These are phyloP conservation scores for Asclepias syriaca DNA, from an alignment of 257 asterid genomes.

Conservation along the genomic window DNA sequence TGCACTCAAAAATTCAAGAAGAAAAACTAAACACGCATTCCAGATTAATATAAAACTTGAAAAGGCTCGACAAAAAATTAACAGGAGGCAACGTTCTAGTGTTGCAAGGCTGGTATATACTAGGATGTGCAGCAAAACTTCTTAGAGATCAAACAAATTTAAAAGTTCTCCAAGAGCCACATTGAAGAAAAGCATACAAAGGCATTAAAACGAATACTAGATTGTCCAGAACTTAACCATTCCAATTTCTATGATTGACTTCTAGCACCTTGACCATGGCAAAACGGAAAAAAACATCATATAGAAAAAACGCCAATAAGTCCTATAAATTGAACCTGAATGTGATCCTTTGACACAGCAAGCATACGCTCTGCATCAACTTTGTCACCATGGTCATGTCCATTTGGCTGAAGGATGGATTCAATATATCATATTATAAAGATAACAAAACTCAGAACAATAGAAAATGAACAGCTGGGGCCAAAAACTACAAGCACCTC, in stretches of 20 bases:
- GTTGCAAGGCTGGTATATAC: background rate
- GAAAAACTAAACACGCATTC: background rate
- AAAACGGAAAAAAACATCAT: background rate
- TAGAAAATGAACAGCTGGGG: background rate
- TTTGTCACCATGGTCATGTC: slow-evolving; percentile 63
- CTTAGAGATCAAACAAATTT: background rate
- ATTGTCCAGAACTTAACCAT: background rate
- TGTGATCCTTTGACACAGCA: slow-evolving; percentile 73
- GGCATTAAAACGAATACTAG: background rate
- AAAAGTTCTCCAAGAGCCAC: background rate
- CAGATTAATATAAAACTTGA: background rate
- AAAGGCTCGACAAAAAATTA: background rate
- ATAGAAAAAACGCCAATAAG: background rate
- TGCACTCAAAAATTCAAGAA: background rate
- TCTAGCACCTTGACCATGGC: background rate
- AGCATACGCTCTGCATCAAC: slow-evolving; percentile 52
- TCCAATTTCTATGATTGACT: background rate
- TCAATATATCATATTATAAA: background rate
- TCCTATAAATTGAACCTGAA: slow-evolving; percentile 50
- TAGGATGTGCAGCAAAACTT: background rate
- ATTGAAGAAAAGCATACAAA: background rate
- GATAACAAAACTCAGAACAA: slow-evolving; percentile 2
- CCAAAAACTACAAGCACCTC: slow-evolving; percentile 55
- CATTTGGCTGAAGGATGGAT: slow-evolving; percentile 63
- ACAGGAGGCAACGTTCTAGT: background rate